Percentiles rank a stretch among this genome's conserved stretches.
phyloP scores from a whole-genome alignment of 164 flowering plant genomes.

The Berberis vulgaris region DNA sequence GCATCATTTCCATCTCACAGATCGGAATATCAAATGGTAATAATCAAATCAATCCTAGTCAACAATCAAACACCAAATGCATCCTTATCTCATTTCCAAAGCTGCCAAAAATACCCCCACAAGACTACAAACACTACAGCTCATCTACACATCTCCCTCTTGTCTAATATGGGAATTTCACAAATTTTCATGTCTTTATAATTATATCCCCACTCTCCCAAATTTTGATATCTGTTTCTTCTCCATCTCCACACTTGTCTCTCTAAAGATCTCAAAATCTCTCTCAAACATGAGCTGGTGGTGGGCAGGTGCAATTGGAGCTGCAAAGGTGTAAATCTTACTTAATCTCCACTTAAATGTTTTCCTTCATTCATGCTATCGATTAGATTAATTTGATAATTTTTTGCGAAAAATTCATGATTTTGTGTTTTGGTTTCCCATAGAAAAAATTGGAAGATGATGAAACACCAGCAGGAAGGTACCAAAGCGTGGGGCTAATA shows the following conservation, averaged over 20 bases:
- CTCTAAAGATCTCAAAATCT: not conserved
- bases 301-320: constrained; percentile 79
- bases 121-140: too few relatives aligned
- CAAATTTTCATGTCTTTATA: not conserved
- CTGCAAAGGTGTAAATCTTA: constrained; percentile 32
- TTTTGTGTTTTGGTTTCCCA: constrained; percentile 1
- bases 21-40: too few relatives aligned
- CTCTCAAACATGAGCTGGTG: constrained; percentile 48
- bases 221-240: too few relatives aligned
- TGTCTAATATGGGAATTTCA: too few relatives aligned
- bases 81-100: too few relatives aligned
- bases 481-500: constrained; percentile 54
- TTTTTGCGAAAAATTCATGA: not conserved
- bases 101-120: too few relatives aligned
- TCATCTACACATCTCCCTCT: too few relatives aligned
- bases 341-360: not conserved
- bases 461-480: constrained; percentile 21
- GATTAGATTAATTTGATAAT: not conserved
- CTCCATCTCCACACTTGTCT: not conserved
- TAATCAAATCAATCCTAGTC: too few relatives aligned
- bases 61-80: too few relatives aligned
- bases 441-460: constrained; percentile 66
- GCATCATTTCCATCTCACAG: too few relatives aligned
- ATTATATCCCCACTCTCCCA: not conserved
- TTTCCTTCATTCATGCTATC: not conserved